Base-by-base conservation (phyloP, 257 asterid species). In the Rubia yunnanensis region DNA sequence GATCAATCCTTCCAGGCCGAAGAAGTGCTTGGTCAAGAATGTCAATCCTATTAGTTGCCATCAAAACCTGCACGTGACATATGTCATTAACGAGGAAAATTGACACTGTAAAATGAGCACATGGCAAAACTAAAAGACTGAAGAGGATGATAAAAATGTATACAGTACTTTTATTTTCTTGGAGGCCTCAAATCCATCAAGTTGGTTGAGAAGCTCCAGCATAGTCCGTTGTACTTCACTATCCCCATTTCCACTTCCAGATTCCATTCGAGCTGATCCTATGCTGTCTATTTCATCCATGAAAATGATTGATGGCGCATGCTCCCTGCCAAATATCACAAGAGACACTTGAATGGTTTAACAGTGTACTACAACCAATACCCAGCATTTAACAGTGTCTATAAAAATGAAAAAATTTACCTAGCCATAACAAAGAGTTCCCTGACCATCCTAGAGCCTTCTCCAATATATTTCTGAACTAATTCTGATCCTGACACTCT, bases 381-480 rank as follows among this genome's bases (percentile, higher is more conserved):
- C 46, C 52, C 32, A 61, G 48, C 3, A 18, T n/a, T n/a, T 38
- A 27, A 6, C 13, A 61, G 52, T n/a, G n/a, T 36, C 4, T 13
- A 64, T 63, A 50, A 63, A n/a, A 38, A 27, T 63, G 27, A 13
- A 72, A 23, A 18, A 18, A 60, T 78, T 69, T 67, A 83, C 96
- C 96, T 88, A 76, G 95, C 96, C 98, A 91, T 91, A 50, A 91
- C 98, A 72, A 91, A 91, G 64, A 88, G 96, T 57, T 91, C 98
- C 79, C 98, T 83, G 76, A 90, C 92, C 97, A 90, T 90, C 67
- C 95, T 81, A 53, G 97, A 89, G 48, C 92, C 89, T 79, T 83
- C 89, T 57, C 89, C 92, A 68, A 85, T 85, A 77, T 85, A 85
- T 78, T 85, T 85, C 68, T 85, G 89, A 60, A 85, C 92, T 64